Conservation (phyloP, 768 basidiomycete genomes). For the Hericium alpestre region DNA sequence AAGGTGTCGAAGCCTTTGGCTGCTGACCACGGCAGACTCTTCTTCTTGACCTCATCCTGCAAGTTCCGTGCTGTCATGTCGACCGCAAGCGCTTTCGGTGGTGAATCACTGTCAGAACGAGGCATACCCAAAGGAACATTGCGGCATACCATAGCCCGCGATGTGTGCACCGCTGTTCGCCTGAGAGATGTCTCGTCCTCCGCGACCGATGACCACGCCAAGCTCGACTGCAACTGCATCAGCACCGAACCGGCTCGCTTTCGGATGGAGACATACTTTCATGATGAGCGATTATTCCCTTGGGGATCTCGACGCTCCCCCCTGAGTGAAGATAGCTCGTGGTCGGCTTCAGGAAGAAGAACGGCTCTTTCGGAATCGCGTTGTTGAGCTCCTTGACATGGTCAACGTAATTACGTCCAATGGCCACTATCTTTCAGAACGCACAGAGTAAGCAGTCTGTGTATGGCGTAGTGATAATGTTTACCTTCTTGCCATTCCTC, state of each 20-base stretch:
- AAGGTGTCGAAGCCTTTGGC: constrained; percentile 97
- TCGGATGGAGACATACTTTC: constrained; percentile 49
- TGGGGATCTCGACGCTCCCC: constrained; percentile 77
- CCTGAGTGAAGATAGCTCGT: constrained; percentile 73
- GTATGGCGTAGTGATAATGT: background rate
- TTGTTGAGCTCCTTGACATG: constrained; percentile 92
- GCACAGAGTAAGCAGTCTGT: constrained; percentile 7
- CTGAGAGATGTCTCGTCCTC: constrained; percentile 71
- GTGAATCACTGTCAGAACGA: background rate
- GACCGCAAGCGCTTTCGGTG: constrained; percentile 65
- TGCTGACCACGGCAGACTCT: constrained; percentile 94
- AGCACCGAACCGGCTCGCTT: background rate
- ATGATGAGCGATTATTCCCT: constrained; percentile 75
- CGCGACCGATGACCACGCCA: constrained; percentile 89
- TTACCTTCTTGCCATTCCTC: constrained; percentile 11
- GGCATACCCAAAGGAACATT: background rate
- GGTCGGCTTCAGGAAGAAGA: constrained; percentile 98
- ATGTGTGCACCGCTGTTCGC: constrained; percentile 66
- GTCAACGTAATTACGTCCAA: constrained; percentile 88
- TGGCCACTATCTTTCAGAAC: constrained; percentile 70
- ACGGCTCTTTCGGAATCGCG: constrained; percentile 82
- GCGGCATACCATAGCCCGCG: constrained; percentile 75
- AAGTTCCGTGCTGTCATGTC: constrained; percentile 96
- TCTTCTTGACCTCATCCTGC: constrained; percentile 86
- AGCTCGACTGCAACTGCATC: constrained; percentile 65